Base-by-base conservation (phyloP, 2,329 filamentous ascomycete species). In the Curvularia eragrostidis region DNA sequence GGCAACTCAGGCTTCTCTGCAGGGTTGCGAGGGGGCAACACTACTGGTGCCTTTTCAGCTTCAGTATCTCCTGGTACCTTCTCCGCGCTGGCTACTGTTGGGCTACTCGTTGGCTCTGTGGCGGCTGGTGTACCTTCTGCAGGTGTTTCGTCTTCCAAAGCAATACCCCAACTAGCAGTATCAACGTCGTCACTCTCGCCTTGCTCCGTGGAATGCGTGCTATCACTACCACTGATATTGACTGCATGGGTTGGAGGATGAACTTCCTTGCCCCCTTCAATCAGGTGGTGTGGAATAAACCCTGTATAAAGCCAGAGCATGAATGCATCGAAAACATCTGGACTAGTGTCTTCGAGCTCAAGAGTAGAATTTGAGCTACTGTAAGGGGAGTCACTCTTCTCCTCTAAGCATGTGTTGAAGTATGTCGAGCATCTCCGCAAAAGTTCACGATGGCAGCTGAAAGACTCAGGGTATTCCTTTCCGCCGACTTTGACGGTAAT, bases 261-360 rank as follows among this genome's bases (percentile, higher is more conserved):
- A 8, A 71, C 52, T 46, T 75, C 73, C 47, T 74, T 75, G 2
- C 70, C 67, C 6, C 73, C 73, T 56, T 75, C 73, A 44, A 75
- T 74, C 5, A 75, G 66, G 64, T 75, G 73, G 23, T 75, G 73
- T 5, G 73, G 73, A 21, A 75, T 73, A 48, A 71, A 70, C 8
- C 73, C 73, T 6, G 73, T 75, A 52, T 75, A 73, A n/a, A 75
- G 57, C 73, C 73, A 75, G 52, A 75, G 63, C 72, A 75, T 73
- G 53, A 75, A 75, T 7, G 71, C 69, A 56, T 75, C 73, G 46
- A 75, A 75, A n/a, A 75, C 72, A 52, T 75, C 73, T n/a, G 73
- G 70, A 44, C 62, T 70, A 3, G 70, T 72, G 32, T 75, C 71
- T 8, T 73, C 67, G 7, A 75, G 68, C 49, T 75, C 73, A 12